Percentiles rank a stretch among this genome's conserved stretches.
Conservation (phyloP, 176 grass and related monocot genomes). For the Bromus sterilis region DNA sequence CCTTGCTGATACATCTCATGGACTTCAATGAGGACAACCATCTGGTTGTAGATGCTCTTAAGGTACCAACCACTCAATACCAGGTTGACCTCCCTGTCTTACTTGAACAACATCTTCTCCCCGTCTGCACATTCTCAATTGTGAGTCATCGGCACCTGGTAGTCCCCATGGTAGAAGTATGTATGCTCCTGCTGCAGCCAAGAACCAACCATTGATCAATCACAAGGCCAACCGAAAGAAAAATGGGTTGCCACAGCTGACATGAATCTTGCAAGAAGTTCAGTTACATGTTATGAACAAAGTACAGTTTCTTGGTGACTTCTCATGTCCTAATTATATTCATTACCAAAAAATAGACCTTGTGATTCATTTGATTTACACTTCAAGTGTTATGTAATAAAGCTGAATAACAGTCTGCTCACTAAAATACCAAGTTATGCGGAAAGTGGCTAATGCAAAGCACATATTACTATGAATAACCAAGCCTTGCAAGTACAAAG, state of each 20-base stretch:
- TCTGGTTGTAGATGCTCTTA: slow-evolving; percentile 52
- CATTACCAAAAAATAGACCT: not conserved
- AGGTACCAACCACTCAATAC: slow-evolving; percentile 75
- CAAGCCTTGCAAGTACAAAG: no score
- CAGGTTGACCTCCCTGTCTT: slow-evolving; percentile 64
- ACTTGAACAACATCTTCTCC: slow-evolving; percentile 54
- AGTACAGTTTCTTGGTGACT: not conserved
- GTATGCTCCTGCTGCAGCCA: slow-evolving; percentile 42
- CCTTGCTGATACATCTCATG: slow-evolving; percentile 61
- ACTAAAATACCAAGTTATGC: no score
- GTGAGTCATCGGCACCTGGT: no score
- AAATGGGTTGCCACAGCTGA: not conserved
- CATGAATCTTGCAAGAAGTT: not conserved
- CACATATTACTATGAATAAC: no score
- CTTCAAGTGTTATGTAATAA: not conserved
- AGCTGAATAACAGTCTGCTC: not conserved
- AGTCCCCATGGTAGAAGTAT: slow-evolving; percentile 72
- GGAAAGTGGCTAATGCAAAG: no score
- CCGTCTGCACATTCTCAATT: slow-evolving; percentile 57
- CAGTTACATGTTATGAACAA: not conserved
- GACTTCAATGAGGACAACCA: slow-evolving; percentile 54
- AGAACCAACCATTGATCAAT: not conserved
- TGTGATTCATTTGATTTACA: not conserved
- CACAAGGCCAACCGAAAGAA: not conserved
- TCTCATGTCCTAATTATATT: not conserved